phyloP scores from a whole-genome alignment of 805 yeast genomes.

The Lipomyces mesembrius region DNA sequence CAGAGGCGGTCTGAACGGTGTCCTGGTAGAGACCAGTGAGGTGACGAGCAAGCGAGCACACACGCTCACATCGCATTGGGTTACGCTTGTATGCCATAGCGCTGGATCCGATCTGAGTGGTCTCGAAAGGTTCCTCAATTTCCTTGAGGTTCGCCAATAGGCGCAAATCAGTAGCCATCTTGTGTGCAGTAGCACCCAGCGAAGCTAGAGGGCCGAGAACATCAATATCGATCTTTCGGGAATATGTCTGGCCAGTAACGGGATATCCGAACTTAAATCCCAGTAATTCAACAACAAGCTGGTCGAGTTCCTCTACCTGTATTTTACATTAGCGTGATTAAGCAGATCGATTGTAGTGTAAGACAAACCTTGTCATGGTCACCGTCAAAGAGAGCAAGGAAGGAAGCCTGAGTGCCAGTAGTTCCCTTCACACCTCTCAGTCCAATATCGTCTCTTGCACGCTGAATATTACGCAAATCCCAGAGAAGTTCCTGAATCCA shows the following conservation, averaged over 20 bases:
- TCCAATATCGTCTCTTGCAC: conserved; percentile 96
- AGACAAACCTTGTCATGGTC: conserved; percentile 73
- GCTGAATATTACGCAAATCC: conserved; percentile 93
- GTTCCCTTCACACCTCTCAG: conserved; percentile 99
- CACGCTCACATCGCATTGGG: conserved; percentile 99
- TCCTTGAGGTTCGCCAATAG: conserved; percentile 95
- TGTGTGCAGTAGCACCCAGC: conserved; percentile 94
- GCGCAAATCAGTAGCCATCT: conserved; percentile 96
- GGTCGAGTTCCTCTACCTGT: conserved; percentile 82
- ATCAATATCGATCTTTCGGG: conserved; percentile 96
- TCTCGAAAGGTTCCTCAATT: conserved; percentile 97
- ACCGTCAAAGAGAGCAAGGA: conserved; percentile 92
- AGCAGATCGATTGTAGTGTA: background rate
- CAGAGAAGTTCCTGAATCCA: conserved; percentile 98
- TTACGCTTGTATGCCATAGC: conserved; percentile 99
- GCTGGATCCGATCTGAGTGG: conserved; percentile 95
- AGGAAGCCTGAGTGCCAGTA: conserved; percentile 98
- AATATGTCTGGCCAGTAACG: conserved; percentile 98
- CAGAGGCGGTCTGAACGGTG: conserved; percentile 95
- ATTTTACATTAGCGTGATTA: background rate
- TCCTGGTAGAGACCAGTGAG: conserved; percentile 88
- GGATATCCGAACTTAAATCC: conserved; percentile 97
- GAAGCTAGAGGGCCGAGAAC: conserved; percentile 90
- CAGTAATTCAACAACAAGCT: conserved; percentile 86
- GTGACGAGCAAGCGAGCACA: conserved; percentile 97